Percentiles rank a stretch among this genome's conserved stretches.
These are phyloP conservation scores for Licmophora abbreviata DNA, from an alignment of 108 stramenopile genomes.

Conservation along the genomic window DNA sequence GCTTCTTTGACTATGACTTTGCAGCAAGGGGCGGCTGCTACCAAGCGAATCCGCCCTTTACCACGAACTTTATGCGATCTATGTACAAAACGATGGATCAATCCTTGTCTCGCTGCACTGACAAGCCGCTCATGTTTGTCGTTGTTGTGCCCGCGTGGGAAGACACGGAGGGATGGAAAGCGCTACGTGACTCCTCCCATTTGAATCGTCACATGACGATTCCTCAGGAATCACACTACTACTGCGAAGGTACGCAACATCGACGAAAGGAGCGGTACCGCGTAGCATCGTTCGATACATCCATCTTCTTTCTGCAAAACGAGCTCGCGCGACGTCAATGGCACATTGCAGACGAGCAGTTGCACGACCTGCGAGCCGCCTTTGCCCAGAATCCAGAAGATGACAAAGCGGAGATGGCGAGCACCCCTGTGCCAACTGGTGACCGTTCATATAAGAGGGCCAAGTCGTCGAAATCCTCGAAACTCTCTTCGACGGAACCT, in stretches of 20 bases:
- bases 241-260: constrained; percentile 78
- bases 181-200: constrained; percentile 36
- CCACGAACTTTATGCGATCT: constrained; percentile 53
- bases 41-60: constrained; percentile 90
- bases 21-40: constrained; percentile 39
- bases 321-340: constrained; percentile 38
- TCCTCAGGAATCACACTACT: constrained; percentile 56
- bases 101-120: constrained; percentile 7
- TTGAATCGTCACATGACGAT: constrained; percentile 52
- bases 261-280: constrained; percentile 53
- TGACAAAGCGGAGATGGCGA: not conserved
- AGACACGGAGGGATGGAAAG: constrained; percentile 63
- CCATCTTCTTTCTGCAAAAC: constrained; percentile 77
- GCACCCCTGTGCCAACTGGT: not conserved
- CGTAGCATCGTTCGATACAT: constrained; percentile 76
- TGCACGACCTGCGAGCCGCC: constrained; percentile 27
- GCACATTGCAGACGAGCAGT: constrained; percentile 24
- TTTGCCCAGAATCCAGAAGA: constrained; percentile 21
- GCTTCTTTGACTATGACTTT: constrained; percentile 68
- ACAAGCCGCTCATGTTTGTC: constrained; percentile 72
- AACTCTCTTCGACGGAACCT: too few relatives aligned
- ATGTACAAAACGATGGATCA: constrained; percentile 59
- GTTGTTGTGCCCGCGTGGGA: constrained; percentile 89
- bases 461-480: not conserved
- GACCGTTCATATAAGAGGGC: not conserved